A percentile compares a stretch with the other conserved stretches of the same genome.
phyloP scores from a whole-genome alignment of 1,284 basidiomycete genomes.

The Trichosporon asahii region DNA sequence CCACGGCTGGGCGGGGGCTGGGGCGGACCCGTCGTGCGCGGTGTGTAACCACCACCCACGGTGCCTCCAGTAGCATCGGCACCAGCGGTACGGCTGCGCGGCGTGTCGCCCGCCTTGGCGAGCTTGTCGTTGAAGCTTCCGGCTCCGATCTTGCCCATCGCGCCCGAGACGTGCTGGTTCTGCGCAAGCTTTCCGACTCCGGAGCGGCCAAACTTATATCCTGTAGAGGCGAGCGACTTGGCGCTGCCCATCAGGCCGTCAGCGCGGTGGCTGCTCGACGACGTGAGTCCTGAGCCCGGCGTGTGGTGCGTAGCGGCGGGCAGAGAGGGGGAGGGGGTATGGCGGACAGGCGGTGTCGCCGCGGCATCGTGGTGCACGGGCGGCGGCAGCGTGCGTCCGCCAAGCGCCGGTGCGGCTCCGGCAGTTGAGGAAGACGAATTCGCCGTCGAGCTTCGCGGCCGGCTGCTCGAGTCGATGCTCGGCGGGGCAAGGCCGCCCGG shows the following conservation, averaged over 20 bases:
- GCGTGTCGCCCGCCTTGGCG: constrained; percentile 15
- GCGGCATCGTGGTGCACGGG: neutral
- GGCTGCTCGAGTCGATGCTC: neutral
- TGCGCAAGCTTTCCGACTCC: constrained; percentile 19
- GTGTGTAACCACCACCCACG: neutral
- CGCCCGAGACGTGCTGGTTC: constrained; percentile 22
- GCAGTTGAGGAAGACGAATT: neutral
- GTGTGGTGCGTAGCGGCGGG: neutral
- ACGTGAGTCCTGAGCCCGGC: neutral
- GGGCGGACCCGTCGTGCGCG: neutral
- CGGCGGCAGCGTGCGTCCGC: constrained; percentile 4
- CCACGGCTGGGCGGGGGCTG: neutral
- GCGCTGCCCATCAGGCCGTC: constrained; percentile 20
- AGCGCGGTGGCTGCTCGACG: neutral
- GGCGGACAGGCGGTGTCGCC: constrained; percentile 1
- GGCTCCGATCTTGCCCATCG: constrained; percentile 27
- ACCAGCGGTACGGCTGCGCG: neutral
- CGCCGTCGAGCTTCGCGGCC: neutral
- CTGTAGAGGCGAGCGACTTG: constrained; percentile 28
- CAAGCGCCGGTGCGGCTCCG: neutral
- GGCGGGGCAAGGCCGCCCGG: neutral
- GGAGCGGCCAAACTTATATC: constrained; percentile 31
- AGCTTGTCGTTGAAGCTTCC: constrained; percentile 18
- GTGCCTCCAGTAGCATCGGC: neutral
- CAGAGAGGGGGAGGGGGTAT: neutral